Conservation (phyloP, 331 rosid species). For the Rhamnella rubrinervis region DNA sequence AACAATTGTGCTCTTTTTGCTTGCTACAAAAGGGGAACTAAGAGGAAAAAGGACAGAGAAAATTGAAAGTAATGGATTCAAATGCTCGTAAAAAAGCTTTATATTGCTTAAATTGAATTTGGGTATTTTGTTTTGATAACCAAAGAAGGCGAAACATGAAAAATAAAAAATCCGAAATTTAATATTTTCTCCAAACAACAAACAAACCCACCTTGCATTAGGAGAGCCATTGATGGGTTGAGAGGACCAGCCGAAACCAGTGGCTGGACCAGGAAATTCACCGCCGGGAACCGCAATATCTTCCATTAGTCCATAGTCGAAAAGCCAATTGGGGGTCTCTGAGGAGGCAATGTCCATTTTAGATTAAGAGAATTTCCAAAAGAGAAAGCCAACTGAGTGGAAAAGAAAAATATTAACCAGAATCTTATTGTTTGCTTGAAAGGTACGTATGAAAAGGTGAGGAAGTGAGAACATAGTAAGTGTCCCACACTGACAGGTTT, state of each 20-base stretch:
- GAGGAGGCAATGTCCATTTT: constrained; percentile 50
- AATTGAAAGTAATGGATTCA: too few species aligned
- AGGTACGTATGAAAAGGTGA: too few species aligned
- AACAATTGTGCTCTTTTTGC: too few species aligned
- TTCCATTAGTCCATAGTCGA: constrained; percentile 40
- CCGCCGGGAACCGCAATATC: constrained; percentile 38
- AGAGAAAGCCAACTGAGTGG: background rate
- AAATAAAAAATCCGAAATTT: too few species aligned
- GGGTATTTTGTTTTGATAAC: too few species aligned
- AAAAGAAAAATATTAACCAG: background rate
- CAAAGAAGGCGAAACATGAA: too few species aligned
- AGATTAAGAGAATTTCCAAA: constrained; percentile 1
- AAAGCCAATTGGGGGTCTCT: constrained; percentile 51
- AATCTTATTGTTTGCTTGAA: too few species aligned
- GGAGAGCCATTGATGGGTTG: constrained; percentile 37
- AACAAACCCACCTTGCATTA: constrained; percentile 39
- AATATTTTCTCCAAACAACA: background rate
- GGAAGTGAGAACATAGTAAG: too few species aligned
- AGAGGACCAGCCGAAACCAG: constrained; percentile 51
- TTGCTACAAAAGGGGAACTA: too few species aligned
- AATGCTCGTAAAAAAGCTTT: too few species aligned
- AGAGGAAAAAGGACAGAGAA: too few species aligned
- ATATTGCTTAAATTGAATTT: too few species aligned
- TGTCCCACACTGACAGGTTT: background rate
- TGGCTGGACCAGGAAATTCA: constrained; percentile 38